These are phyloP conservation scores for Rubia peregrina DNA, from an alignment of 305 asterid species.

Conservation along the genomic window DNA sequence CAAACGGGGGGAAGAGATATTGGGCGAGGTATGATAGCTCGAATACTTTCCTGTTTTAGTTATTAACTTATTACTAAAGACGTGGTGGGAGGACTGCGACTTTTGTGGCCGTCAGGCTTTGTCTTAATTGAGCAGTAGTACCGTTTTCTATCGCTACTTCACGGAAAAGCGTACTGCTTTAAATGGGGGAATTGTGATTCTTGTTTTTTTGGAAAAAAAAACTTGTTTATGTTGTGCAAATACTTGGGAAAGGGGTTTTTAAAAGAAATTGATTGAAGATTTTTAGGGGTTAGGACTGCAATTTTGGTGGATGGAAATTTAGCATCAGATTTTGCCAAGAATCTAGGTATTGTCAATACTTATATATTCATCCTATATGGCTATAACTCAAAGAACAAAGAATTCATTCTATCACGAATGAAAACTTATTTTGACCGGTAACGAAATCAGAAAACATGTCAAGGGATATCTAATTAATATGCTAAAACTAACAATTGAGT, in stretches of 20 bases:
- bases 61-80: background rate
- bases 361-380: no score
- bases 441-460: no score
- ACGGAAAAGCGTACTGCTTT: background rate
- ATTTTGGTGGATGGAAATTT: background rate
- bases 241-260: background rate
- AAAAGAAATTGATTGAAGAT: no score
- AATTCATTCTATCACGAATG: no score
- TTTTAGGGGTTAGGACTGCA: background rate
- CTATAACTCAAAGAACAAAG: no score
- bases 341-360: no score
- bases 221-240: background rate
- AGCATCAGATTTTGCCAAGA: background rate
- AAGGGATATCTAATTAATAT: no score
- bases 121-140: background rate
- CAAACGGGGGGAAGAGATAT: background rate
- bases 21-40: slow-evolving; percentile 5
- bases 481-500: no score
- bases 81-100: background rate
- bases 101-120: background rate
- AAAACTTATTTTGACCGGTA: no score
- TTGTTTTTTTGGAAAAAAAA: background rate
- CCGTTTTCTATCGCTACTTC: slow-evolving; percentile 6
- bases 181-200: background rate
- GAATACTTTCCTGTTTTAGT: background rate